Conservation (phyloP, 179 eudicot genomes). For the Sideroxylon spinosum region DNA sequence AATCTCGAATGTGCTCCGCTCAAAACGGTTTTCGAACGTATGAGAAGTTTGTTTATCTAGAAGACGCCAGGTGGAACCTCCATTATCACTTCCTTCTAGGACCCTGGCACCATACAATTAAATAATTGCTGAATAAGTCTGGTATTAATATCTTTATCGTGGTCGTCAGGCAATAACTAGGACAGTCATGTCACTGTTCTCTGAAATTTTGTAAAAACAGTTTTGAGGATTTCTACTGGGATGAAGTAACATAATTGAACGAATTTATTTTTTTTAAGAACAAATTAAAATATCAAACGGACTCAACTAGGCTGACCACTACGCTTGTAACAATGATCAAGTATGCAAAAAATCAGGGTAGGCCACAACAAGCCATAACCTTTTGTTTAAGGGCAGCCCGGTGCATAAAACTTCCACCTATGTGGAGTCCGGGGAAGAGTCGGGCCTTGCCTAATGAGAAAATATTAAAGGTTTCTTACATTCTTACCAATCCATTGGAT, state of each 20-base stretch:
- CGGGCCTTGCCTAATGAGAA: background rate
- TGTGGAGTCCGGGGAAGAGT: too few species aligned
- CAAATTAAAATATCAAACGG: background rate
- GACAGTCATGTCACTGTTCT: too few species aligned
- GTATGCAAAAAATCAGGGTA: background rate
- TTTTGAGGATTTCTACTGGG: too few species aligned
- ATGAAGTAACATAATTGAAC: too few species aligned
- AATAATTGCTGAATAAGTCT: background rate
- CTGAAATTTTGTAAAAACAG: too few species aligned
- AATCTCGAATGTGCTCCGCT: conserved; percentile 54
- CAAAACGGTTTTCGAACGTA: conserved; percentile 61
- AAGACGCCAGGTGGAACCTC: conserved; percentile 66
- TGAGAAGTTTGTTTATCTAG: conserved; percentile 67
- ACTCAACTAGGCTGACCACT: background rate
- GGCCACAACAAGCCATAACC: background rate
- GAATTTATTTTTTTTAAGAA: background rate
- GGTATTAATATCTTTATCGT: too few species aligned
- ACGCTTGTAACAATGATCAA: conserved; percentile 1
- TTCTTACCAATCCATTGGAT: conserved; percentile 88
- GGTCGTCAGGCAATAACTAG: too few species aligned
- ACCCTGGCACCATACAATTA: conserved; percentile 44
- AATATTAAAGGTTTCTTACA: background rate
- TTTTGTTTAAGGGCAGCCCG: too few species aligned
- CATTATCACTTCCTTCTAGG: conserved; percentile 80
- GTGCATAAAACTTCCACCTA: too few species aligned